Conservation (phyloP, 2,329 filamentous ascomycete genomes). For the Aspergillus sp. region DNA sequence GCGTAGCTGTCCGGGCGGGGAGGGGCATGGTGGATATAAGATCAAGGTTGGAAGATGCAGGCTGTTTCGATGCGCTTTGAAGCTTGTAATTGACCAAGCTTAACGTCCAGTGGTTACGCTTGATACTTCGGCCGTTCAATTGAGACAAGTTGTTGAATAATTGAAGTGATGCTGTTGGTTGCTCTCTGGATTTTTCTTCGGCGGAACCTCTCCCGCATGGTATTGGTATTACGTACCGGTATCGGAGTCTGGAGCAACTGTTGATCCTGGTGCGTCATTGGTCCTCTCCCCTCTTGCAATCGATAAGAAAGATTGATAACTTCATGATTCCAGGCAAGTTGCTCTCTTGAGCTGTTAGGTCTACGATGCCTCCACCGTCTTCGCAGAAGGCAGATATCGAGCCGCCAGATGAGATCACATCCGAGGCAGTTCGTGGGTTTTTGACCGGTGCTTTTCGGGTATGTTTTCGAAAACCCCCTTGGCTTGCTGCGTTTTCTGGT, state of each 20-base stretch:
- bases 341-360: background rate
- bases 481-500: background rate
- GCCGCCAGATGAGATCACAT: conserved; percentile 43
- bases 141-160: conserved; percentile 7
- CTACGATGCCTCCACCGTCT: conserved; percentile 44
- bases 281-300: background rate
- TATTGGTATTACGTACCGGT: conserved; percentile 7
- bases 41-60: background rate
- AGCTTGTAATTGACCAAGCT: background rate
- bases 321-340: background rate
- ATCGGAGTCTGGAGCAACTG: conserved; percentile 6
- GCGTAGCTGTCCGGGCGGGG: conserved; percentile 69
- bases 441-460: conserved; percentile 45
- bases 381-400: conserved; percentile 40
- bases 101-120: background rate
- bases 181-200: conserved; percentile 2
- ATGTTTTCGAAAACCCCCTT: conserved; percentile 18
- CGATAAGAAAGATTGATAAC: background rate
- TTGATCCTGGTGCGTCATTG: conserved; percentile 17
- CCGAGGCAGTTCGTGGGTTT: conserved; percentile 44
- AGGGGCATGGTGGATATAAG: conserved; percentile 22
- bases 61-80: background rate
- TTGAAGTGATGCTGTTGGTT: conserved; percentile 1
- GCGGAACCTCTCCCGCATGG: conserved; percentile 6
- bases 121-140: conserved; percentile 2